Base-by-base conservation (phyloP, 208 protist genomes). In the Leishmania martiniquensis region DNA sequence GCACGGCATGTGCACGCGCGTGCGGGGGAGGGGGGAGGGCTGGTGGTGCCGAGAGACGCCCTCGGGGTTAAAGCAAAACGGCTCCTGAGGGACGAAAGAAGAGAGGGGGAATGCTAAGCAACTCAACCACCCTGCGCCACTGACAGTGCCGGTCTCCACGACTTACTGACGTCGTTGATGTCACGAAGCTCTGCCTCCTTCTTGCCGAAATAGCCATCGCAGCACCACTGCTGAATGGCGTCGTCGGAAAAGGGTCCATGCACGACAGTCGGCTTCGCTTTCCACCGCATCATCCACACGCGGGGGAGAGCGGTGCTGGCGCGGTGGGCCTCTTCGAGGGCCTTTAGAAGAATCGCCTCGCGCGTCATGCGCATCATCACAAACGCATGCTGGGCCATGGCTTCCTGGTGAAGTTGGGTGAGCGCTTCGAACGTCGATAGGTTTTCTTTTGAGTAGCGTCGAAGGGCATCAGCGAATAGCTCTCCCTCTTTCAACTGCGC, bases 261-360 rank as follows among this genome's bases (percentile, higher is more conserved):
- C 55, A 77, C 70, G 5, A 66, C 76, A 37, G 47, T 25, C 9
- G 82, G 82, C 62, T 69, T 82, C 13, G 55, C 78, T 32, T 49
- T 60, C 85, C 85, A 89, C 34, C 82, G 71, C 45, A 89, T 72
- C 72, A 85, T 80, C 85, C 85, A 89, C 57, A 81, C 72, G 13
- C 42, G 76, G 25, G 78, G 66, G 42, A 82, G 75, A 22, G 34
- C 49, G 17, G 60, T 42, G 5, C 74, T 29, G 20, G 72, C 69
- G 66, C 68, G 69, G 10, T 54, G 72, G 17, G 75, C 72, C 76
- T 86, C 82, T 4, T 55, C 62, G 6, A 82, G n/a, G 0, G 85
- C 85, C 60, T 68, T 78, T 22, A 86, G 67, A n/a, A 89, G 73
- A 5, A 89, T 47, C 4, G 82, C 77, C 65, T 89, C 82, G 9